Percentiles rank a stretch among this genome's conserved stretches.
Conservation (phyloP, 257 asterid species). For the Vinca minor region DNA sequence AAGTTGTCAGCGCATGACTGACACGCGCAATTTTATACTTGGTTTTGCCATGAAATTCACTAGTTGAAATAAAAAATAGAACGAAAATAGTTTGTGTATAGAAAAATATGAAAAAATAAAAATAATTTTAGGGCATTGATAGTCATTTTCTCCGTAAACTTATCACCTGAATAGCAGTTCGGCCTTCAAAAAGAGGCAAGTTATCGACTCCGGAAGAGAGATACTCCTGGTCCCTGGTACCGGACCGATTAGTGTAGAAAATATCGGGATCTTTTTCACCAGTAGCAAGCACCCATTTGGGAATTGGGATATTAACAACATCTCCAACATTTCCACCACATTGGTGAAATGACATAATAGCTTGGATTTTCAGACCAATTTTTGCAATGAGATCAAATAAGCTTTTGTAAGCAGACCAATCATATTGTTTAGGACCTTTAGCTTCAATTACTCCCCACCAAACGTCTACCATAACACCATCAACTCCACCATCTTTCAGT, state of each 20-base stretch:
- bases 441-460: slow-evolving; percentile 28
- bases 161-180: slow-evolving; percentile 22
- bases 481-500: slow-evolving; percentile 20
- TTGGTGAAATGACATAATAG: slow-evolving; percentile 29
- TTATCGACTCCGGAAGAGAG: slow-evolving; percentile 24
- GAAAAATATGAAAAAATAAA: too few relatives aligned
- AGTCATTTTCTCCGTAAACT: too few relatives aligned
- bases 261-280: slow-evolving; percentile 23
- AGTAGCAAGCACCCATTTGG: slow-evolving; percentile 23
- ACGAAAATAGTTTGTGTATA: too few relatives aligned
- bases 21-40: too few relatives aligned
- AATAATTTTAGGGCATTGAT: too few relatives aligned
- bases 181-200: slow-evolving; percentile 18
- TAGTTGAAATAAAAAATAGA: too few relatives aligned
- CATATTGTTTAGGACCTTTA: slow-evolving; percentile 20
- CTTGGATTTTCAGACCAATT: slow-evolving; percentile 24
- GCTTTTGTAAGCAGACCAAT: slow-evolving; percentile 22
- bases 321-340: slow-evolving; percentile 28
- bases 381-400: slow-evolving; percentile 17
- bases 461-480: slow-evolving; percentile 28
- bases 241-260: slow-evolving; percentile 25
- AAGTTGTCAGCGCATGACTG: too few relatives aligned
- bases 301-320: slow-evolving; percentile 23
- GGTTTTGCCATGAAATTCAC: too few relatives aligned
- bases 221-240: slow-evolving; percentile 18